phyloP scores from a whole-genome alignment of 2,329 filamentous ascomycete genomes.

The Fusarium globosum region DNA sequence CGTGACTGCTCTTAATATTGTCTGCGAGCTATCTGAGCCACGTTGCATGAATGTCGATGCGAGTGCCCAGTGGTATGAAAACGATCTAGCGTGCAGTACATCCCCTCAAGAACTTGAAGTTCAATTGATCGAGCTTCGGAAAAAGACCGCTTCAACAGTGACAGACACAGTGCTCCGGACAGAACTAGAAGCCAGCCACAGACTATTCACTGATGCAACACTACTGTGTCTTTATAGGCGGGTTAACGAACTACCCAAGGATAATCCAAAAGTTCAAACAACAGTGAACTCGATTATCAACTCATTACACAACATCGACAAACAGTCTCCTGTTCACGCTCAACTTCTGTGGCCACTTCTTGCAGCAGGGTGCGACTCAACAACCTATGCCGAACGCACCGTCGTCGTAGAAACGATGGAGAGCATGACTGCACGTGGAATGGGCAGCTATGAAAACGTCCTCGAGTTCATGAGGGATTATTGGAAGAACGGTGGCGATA shows the following conservation, averaged over 20 bases:
- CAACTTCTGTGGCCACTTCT: conserved; percentile 14
- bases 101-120: background rate
- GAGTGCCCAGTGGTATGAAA: background rate
- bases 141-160: background rate
- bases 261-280: background rate
- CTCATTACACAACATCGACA: background rate
- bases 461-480: conserved; percentile 18
- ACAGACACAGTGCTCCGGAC: background rate
- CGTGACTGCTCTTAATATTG: background rate
- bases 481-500: background rate
- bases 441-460: conserved; percentile 1
- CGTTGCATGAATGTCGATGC: background rate
- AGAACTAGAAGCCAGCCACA: background rate
- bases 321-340: background rate
- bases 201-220: conserved; percentile 1
- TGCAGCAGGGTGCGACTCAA: conserved; percentile 13
- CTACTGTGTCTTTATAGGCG: conserved; percentile 5
- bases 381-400: background rate
- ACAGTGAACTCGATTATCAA: background rate
- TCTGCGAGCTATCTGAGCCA: conserved; percentile 10
- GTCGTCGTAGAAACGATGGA: conserved; percentile 2
- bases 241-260: background rate
- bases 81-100: no score
- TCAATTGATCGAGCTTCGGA: background rate
- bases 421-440: background rate